Evolutionary conservation across 805 yeast genomes (phyloP), one percentile per base, ranked within the genome.

Genomic region (Clavispora fructus): DNA sequence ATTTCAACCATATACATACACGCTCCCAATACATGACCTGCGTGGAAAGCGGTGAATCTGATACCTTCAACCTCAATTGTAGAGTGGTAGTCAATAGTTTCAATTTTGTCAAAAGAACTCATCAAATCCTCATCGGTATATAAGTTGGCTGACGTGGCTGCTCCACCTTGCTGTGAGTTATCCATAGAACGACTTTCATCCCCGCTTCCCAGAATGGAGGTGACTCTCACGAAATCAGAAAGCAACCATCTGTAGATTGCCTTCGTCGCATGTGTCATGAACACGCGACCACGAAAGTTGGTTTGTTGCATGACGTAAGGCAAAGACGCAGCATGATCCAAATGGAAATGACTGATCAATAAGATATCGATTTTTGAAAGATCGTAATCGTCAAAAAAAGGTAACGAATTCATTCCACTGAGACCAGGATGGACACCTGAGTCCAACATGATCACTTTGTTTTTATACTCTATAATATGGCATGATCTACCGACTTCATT

Each of bases 21-120:
- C 10, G 99, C 98, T 45, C 99, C 99, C 39, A 94, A 72, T 11
- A 94, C 99, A 74, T 94, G 99, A n/a, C 99, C 99, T 7, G 99
- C 99, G 68, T 92, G 99, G 64, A 85, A 94, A 1, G 99, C 99
- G 1, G 99, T 94, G 70, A 94, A 92, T 60, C 94, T 76, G 46
- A 94, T 84, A 43, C 99, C 99, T 48, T 87, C 95, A 31, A 91
- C 87, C 57, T 94, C 98, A 53, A 89, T 79, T 0, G 99, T 94
- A 5, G 97, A 88, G 65, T 94, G 98, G 65, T 85, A 94, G 64
- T 94, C 99, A 23, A 94, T 80, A 1, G 98, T 88, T 64, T 94
- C 98, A 41, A 94, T 94, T 52, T 79, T 73, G 58, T 90, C 97
- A 58, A 92, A 89, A 0, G 97, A 87, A 44, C 82, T 84, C 59